Evolutionary conservation across 2,329 filamentous ascomycete species (phyloP).

Genomic region (Pseudogymnoascus sp.): DNA sequence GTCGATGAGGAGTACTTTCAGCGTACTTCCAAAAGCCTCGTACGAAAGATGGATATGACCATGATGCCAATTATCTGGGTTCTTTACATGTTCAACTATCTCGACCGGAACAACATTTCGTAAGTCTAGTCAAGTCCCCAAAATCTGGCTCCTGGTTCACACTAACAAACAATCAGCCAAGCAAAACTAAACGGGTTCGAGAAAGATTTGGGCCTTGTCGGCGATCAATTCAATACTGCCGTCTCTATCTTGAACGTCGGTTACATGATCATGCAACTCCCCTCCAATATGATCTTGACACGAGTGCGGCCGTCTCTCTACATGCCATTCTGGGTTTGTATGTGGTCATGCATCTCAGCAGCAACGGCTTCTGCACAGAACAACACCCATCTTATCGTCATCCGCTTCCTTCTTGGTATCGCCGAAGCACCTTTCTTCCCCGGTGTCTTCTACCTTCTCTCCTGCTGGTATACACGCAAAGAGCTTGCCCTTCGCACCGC

Average conservation of each 20-base stretch:
- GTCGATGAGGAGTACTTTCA: no score
- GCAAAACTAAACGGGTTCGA: slow-evolving; percentile 13
- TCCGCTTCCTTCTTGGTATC: slow-evolving; percentile 37
- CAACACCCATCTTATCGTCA: slow-evolving; percentile 31
- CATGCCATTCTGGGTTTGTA: slow-evolving; percentile 1
- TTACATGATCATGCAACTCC: slow-evolving; percentile 36
- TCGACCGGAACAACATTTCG: slow-evolving; percentile 9
- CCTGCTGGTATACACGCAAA: slow-evolving; percentile 40
- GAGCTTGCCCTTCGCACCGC: slow-evolving; percentile 28
- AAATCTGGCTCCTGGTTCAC: no score
- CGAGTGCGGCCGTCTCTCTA: slow-evolving; percentile 9
- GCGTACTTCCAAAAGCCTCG: background rate
- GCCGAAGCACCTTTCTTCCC: slow-evolving; percentile 38
- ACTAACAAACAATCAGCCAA: no score
- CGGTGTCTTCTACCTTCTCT: slow-evolving; percentile 39
- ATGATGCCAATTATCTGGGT: slow-evolving; percentile 9
- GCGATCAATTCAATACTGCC: slow-evolving; percentile 30
- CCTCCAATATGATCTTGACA: slow-evolving; percentile 38
- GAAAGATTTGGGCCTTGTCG: slow-evolving; percentile 27
- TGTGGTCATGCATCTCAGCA: slow-evolving; percentile 41
- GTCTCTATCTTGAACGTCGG: slow-evolving; percentile 30
- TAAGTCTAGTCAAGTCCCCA: background rate
- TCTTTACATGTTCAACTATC: slow-evolving; percentile 10
- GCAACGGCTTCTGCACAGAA: slow-evolving; percentile 31
- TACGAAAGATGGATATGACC: slow-evolving; percentile 7